Conservation (phyloP, 139 green algal genomes). For the Chlamydomonas incerta region DNA sequence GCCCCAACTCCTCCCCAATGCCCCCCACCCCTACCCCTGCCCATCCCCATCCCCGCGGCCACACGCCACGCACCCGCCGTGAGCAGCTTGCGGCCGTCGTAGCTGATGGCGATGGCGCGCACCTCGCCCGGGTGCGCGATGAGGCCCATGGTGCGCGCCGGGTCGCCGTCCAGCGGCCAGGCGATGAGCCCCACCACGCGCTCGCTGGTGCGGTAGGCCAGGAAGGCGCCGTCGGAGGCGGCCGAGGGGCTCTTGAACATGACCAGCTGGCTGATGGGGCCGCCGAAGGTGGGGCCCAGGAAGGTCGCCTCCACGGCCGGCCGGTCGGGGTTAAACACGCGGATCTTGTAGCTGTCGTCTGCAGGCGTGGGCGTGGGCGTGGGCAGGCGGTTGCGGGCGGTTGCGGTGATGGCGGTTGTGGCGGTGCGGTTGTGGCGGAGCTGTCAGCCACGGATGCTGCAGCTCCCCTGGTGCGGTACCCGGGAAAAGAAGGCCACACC, state of each 20-base stretch:
- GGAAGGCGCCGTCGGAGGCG: conserved; percentile 41
- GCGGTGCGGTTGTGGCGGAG: not conserved
- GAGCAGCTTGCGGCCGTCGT: conserved; percentile 75
- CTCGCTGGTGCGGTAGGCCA: conserved; percentile 72
- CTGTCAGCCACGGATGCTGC: too few species aligned
- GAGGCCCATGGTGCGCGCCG: conserved; percentile 69
- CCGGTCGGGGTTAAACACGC: conserved; percentile 64
- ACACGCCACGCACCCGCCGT: conserved; percentile 56
- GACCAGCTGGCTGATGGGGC: conserved; percentile 61
- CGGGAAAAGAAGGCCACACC: too few species aligned
- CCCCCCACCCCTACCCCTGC: too few species aligned
- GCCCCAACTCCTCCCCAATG: too few species aligned
- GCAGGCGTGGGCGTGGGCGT: not conserved
- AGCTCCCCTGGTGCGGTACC: too few species aligned
- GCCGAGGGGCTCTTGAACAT: conserved; percentile 58
- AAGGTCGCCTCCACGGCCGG: conserved; percentile 52
- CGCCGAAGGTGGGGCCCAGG: conserved; percentile 75
- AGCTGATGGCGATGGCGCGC: conserved; percentile 55
- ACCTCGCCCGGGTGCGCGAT: conserved; percentile 80
- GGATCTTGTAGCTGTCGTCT: conserved; percentile 77
- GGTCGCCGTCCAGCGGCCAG: conserved; percentile 77
- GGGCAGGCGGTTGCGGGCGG: not conserved
- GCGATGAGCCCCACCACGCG: conserved; percentile 74
- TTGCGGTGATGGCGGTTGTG: not conserved
- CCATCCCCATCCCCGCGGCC: not conserved